A percentile compares a stretch with the other conserved stretches of the same genome.
phyloP scores from a whole-genome alignment of 2,329 filamentous ascomycete species.

The Teratosphaeria gauchensis region DNA sequence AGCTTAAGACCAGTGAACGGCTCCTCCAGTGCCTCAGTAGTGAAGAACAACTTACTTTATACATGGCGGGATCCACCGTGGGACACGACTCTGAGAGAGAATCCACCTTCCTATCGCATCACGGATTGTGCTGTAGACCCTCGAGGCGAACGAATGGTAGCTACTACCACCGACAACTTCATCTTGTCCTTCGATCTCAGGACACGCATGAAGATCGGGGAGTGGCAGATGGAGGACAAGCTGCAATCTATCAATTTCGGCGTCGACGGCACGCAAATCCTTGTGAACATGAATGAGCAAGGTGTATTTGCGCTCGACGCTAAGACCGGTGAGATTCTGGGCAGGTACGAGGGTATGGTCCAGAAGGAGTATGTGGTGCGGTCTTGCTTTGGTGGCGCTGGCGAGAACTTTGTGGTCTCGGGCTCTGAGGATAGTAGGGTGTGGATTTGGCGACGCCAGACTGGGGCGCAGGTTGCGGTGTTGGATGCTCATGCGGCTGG shows the following conservation, averaged over 20 bases:
- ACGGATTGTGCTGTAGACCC: slow-evolving; percentile 77
- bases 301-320: slow-evolving; percentile 73
- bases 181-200: slow-evolving; percentile 73
- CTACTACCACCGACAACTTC: slow-evolving; percentile 59
- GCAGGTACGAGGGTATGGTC: slow-evolving; percentile 64
- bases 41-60: slow-evolving; percentile 21
- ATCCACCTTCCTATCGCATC: slow-evolving; percentile 58
- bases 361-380: slow-evolving; percentile 73
- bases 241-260: slow-evolving; percentile 75
- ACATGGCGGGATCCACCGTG: slow-evolving; percentile 33
- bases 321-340: slow-evolving; percentile 59
- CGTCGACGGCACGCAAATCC: slow-evolving; percentile 66
- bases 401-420: slow-evolving; percentile 82
- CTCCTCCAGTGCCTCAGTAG: slow-evolving; percentile 5
- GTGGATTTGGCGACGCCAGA: slow-evolving; percentile 85
- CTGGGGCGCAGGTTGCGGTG: slow-evolving; percentile 64
- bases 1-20: slow-evolving; percentile 7
- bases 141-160: slow-evolving; percentile 70
- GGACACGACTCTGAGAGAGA: slow-evolving; percentile 43
- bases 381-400: slow-evolving; percentile 75
- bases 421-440: slow-evolving; percentile 76
- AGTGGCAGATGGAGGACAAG: slow-evolving; percentile 58
- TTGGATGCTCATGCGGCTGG: slow-evolving; percentile 65
- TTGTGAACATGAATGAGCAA: slow-evolving; percentile 72
- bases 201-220: slow-evolving; percentile 58